phyloP scores from a whole-genome alignment of 345 rosid genomes.

The Lepidium didymum region DNA sequence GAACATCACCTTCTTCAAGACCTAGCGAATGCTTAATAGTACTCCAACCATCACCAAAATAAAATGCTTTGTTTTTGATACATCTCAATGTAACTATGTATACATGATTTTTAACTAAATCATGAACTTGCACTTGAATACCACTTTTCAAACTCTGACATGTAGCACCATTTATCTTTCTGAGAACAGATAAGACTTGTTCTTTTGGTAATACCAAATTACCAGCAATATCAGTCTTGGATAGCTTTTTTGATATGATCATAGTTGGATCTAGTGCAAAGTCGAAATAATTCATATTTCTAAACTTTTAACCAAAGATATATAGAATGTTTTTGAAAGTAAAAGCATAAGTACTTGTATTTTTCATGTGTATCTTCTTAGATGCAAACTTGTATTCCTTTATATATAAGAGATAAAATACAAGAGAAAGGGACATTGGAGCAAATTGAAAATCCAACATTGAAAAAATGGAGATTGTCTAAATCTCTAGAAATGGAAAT shows the following conservation, averaged over 20 bases:
- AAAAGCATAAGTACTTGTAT: neutral
- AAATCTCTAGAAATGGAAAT: neutral
- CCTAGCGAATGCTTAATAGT: neutral
- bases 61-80: neutral
- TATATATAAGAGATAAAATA: neutral
- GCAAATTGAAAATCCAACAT: neutral
- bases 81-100: neutral
- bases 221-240: neutral
- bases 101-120: neutral
- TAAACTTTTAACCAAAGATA: neutral
- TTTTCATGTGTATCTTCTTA: neutral
- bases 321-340: neutral
- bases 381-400: neutral
- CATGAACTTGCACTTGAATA: neutral
- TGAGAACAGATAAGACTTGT: neutral
- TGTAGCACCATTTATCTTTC: neutral
- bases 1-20: neutral
- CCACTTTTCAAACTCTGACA: neutral
- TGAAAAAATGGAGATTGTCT: neutral
- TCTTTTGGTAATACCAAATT: neutral
- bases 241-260: neutral
- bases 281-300: neutral
- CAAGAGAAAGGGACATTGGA: neutral
- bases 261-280: neutral
- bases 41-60: constrained; percentile 1